phyloP scores from a whole-genome alignment of 2,329 filamentous ascomycete species.

The Paracoccidioides lutzii region DNA sequence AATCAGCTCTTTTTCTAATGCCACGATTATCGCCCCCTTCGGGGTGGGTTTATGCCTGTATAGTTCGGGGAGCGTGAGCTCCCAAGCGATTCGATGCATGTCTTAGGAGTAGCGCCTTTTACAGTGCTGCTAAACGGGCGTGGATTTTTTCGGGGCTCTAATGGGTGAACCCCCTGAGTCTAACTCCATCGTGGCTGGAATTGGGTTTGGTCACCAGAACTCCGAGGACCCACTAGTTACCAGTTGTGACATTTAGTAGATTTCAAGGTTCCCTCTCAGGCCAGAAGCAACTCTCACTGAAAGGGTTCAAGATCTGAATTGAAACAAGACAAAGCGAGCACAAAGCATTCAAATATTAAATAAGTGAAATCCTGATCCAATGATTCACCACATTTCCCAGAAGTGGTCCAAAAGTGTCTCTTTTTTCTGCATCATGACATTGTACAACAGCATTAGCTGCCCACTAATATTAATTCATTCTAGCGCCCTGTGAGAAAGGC shows the following conservation, averaged over 20 bases:
- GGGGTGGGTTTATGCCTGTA: not conserved
- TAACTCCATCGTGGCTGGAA: not conserved
- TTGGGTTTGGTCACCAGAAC: not conserved
- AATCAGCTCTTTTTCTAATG: not conserved
- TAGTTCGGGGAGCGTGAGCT: not conserved
- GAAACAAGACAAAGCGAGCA: not conserved
- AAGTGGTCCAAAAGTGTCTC: not conserved
- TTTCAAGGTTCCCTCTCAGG: not conserved
- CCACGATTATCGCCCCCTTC: not conserved
- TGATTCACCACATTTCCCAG: not conserved
- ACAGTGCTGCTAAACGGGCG: not conserved
- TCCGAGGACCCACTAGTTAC: not conserved
- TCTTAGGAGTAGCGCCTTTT: not conserved
- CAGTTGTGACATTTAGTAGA: not conserved
- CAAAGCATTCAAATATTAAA: not conserved
- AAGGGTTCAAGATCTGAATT: not conserved
- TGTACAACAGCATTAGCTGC: not conserved
- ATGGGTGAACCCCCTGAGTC: not conserved
- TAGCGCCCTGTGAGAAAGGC: not conserved
- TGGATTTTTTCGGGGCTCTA: not conserved
- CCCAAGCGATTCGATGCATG: not conserved
- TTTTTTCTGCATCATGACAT: no score
- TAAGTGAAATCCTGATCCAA: not conserved
- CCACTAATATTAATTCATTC: not conserved
- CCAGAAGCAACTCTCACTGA: not conserved